phyloP scores from a whole-genome alignment of 768 basidiomycete species.

The Stropharia rugosoannulata region DNA sequence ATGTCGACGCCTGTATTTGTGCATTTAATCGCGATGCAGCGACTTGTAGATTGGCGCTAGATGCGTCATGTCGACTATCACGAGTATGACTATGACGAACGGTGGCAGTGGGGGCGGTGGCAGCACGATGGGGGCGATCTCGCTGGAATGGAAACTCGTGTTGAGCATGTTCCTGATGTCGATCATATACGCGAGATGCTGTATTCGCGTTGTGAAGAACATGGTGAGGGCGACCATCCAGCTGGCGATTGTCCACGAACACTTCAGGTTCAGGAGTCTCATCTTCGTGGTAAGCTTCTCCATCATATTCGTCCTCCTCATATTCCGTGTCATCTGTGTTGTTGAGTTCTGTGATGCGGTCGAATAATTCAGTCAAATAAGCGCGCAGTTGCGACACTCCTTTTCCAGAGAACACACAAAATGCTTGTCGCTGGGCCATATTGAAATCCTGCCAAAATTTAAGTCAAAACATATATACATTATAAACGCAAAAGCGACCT shows the following conservation, averaged over 20 bases:
- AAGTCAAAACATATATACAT: slow-evolving; percentile 8
- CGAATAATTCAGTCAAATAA: slow-evolving; percentile 75
- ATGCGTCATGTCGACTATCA: slow-evolving; percentile 17
- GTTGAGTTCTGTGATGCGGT: slow-evolving; percentile 71
- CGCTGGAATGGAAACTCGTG: slow-evolving; percentile 32
- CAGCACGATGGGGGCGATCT: slow-evolving; percentile 21
- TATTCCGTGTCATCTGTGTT: slow-evolving; percentile 70
- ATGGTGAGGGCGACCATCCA: slow-evolving; percentile 30
- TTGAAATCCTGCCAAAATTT: slow-evolving; percentile 75
- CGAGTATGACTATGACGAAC: slow-evolving; percentile 9
- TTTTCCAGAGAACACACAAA: slow-evolving; percentile 95
- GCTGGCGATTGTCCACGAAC: slow-evolving; percentile 29
- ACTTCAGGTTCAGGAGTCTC: slow-evolving; percentile 45
- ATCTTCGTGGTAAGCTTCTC: slow-evolving; percentile 47
- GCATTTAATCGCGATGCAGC: slow-evolving; percentile 35
- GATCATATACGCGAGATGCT: slow-evolving; percentile 9
- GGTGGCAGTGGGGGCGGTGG: slow-evolving; percentile 20
- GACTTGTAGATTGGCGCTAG: slow-evolving; percentile 31
- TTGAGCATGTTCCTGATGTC: slow-evolving; percentile 10
- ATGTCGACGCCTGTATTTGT: slow-evolving; percentile 30
- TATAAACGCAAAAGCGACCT: slow-evolving; percentile 42
- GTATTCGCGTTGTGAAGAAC: slow-evolving; percentile 24
- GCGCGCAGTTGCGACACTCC: slow-evolving; percentile 82
- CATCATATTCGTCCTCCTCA: slow-evolving; percentile 60
- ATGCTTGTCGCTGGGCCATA: slow-evolving; percentile 80